Evolutionary conservation across 2,329 filamentous ascomycete species (phyloP).

Genomic region (Dryadomyces sulphureus): DNA sequence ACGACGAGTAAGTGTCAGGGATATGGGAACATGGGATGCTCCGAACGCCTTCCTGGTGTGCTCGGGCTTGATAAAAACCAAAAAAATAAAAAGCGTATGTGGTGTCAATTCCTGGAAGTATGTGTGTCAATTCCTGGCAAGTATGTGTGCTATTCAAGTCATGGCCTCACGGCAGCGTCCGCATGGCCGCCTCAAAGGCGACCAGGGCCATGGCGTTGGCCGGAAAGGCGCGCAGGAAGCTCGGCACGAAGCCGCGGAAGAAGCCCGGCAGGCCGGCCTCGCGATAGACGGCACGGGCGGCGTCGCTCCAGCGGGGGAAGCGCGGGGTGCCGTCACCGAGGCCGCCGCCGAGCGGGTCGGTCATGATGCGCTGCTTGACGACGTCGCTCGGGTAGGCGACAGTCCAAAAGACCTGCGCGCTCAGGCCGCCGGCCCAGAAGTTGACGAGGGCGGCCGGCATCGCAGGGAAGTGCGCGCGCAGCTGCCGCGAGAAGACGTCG

Average conservation of each 20-base stretch:
- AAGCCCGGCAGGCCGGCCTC: slow-evolving; percentile 70
- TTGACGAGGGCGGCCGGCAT: slow-evolving; percentile 72
- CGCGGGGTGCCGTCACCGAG: slow-evolving; percentile 51
- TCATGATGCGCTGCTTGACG: slow-evolving; percentile 95
- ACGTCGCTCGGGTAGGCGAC: slow-evolving; percentile 86
- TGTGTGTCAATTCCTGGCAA: neutral
- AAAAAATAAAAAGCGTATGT: neutral
- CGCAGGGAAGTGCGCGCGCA: slow-evolving; percentile 46
- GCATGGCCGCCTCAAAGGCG: slow-evolving; percentile 87
- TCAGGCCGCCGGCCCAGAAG: slow-evolving; percentile 92
- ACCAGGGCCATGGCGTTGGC: slow-evolving; percentile 90
- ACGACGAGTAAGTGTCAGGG: slow-evolving; percentile 90
- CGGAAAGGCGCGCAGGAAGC: slow-evolving; percentile 85
- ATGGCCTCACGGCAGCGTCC: slow-evolving; percentile 38
- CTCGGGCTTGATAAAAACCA: neutral
- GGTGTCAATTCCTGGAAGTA: neutral
- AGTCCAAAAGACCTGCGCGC: slow-evolving; percentile 89
- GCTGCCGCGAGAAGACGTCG: slow-evolving; percentile 59
- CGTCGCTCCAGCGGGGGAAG: slow-evolving; percentile 67
- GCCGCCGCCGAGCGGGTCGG: slow-evolving; percentile 64
- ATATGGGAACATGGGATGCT: too few relatives aligned
- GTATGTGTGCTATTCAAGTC: too few relatives aligned
- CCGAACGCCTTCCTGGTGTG: too few relatives aligned
- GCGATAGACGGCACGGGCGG: slow-evolving; percentile 58
- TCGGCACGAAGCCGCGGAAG: slow-evolving; percentile 88